A percentile compares a stretch with the other conserved stretches of the same genome.
Evolutionary conservation across 306 rosid genomes (phyloP).

Genomic region (Cicer arietinum): DNA sequence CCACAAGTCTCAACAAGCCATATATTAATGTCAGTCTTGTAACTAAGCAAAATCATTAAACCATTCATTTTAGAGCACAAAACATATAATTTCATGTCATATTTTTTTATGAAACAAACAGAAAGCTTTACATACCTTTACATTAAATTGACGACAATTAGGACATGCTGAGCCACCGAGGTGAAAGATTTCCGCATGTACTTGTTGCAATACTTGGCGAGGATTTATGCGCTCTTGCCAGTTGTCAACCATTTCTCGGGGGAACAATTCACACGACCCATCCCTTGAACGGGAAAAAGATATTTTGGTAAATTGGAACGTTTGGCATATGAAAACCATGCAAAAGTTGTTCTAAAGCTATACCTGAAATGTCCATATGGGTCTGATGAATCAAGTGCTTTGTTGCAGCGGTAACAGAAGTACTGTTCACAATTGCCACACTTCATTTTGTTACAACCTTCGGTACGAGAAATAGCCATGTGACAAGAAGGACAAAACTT

Average conservation of each 20-base stretch:
- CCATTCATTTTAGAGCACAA: background rate
- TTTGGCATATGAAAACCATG: constrained; percentile 29
- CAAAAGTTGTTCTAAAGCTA: constrained; percentile 36
- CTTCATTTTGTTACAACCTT: constrained; percentile 93
- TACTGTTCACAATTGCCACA: constrained; percentile 78
- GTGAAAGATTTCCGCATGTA: constrained; percentile 61
- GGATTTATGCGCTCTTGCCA: constrained; percentile 75
- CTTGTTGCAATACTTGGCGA: constrained; percentile 68
- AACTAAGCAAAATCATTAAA: constrained; percentile 30
- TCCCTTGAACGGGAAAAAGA: constrained; percentile 53
- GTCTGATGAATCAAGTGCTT: constrained; percentile 68
- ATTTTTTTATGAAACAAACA: constrained; percentile 11
- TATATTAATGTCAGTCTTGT: background rate
- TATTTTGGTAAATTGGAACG: constrained; percentile 20
- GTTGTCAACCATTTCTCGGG: constrained; percentile 61
- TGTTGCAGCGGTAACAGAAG: constrained; percentile 88
- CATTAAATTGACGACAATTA: constrained; percentile 82
- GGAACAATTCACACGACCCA: constrained; percentile 77
- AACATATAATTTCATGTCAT: constrained; percentile 6
- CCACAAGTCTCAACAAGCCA: constrained; percentile 11
- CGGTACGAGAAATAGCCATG: constrained; percentile 81
- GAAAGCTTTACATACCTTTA: constrained; percentile 68
- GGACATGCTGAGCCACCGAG: constrained; percentile 63
- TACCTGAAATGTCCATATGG: constrained; percentile 79
- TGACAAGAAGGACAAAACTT: constrained; percentile 87